Conservation (phyloP, 495 filamentous ascomycete species). For the Staphylotrichum tortipilum region DNA sequence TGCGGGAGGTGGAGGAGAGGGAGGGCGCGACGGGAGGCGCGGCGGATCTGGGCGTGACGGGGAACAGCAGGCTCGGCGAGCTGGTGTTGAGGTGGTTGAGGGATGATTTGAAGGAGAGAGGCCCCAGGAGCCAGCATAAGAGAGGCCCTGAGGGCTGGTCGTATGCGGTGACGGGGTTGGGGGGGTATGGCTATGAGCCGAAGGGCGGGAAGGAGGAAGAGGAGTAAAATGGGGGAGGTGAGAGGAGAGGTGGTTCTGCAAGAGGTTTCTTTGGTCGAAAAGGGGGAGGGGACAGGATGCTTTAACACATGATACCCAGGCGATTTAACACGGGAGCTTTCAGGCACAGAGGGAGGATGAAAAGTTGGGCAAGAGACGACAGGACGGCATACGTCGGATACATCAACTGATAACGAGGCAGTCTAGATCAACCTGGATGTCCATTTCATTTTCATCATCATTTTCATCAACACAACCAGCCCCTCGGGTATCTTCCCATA, state of each 20-base stretch:
- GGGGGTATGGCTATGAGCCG: conserved; percentile 76
- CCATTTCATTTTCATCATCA: neutral
- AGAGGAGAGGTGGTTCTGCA: neutral
- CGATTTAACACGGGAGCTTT: conserved; percentile 19
- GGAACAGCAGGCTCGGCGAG: conserved; percentile 70
- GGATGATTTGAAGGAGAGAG: conserved; percentile 71
- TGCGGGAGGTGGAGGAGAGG: conserved; percentile 23
- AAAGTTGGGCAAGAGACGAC: neutral
- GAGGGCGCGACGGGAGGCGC: conserved; percentile 26
- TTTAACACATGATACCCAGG: conserved; percentile 24
- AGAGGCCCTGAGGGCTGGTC: conserved; percentile 57
- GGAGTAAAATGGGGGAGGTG: neutral
- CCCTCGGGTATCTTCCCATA: neutral
- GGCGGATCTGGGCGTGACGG: conserved; percentile 42
- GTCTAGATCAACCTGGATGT: neutral
- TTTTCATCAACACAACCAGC: too few species aligned
- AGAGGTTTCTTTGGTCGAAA: too few species aligned
- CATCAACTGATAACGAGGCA: conserved; percentile 5
- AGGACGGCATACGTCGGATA: neutral
- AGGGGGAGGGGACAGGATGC: neutral
- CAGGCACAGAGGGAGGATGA: neutral
- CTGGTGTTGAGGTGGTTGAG: conserved; percentile 81
- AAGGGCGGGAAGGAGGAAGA: conserved; percentile 18
- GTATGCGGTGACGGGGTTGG: conserved; percentile 61
- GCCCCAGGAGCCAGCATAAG: conserved; percentile 56